Conservation (phyloP, 129 eudicot species). For the Gnaphalium uliginosum region DNA sequence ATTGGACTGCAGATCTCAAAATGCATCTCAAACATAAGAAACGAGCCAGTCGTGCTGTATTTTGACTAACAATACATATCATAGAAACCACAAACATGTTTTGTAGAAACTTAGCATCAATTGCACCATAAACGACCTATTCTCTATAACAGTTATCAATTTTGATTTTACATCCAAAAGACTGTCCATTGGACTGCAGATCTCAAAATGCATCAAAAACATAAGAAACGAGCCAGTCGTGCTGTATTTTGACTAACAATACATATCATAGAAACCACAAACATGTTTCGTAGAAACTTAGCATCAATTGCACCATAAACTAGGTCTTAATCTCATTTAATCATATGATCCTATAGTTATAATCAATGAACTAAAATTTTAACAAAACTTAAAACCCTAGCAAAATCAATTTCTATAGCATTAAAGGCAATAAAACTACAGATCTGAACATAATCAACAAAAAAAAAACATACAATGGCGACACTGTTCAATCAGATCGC, state of each 20-base stretch:
- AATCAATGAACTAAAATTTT: constrained; percentile 11
- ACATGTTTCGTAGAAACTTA: background rate
- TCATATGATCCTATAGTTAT: background rate
- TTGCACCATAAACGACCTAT: background rate
- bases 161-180: background rate
- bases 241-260: background rate
- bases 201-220: constrained; percentile 3
- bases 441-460: constrained; percentile 30
- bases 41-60: background rate
- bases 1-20: background rate
- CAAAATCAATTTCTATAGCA: background rate
- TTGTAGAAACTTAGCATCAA: background rate
- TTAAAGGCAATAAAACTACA: constrained; percentile 15
- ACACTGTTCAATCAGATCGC: constrained; percentile 22
- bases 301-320: background rate
- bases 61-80: background rate
- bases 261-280: background rate
- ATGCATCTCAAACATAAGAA: constrained; percentile 3
- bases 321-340: background rate
- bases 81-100: background rate
- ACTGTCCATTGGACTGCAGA: background rate
- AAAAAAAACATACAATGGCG: background rate
- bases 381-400: background rate
- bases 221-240: background rate
- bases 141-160: no score